These are phyloP conservation scores for Trichosporon asahii DNA, from an alignment of 1,284 basidiomycete genomes.

Conservation along the genomic window DNA sequence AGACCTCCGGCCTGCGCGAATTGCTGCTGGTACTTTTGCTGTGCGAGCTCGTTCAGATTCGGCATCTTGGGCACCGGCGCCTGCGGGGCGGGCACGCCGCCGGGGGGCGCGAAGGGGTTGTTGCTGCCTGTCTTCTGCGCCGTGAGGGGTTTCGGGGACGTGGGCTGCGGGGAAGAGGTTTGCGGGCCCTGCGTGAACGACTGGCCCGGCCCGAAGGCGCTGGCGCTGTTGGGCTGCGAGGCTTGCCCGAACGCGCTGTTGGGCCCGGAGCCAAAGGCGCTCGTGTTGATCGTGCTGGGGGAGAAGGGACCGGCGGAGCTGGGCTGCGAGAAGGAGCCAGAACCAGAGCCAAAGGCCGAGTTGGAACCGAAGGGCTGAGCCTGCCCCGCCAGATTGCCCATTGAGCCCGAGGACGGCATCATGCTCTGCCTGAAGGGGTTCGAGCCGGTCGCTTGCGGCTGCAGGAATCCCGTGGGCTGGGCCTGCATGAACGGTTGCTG, in stretches of 20 bases:
- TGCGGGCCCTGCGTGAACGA: not conserved
- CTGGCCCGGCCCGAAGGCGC: not conserved
- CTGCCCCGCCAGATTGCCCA: conserved; percentile 1
- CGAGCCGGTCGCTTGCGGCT: conserved; percentile 53
- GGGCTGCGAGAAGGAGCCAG: conserved; percentile 4
- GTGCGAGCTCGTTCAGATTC: conserved; percentile 74
- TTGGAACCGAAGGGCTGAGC: conserved; percentile 22
- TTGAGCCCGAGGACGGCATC: conserved; percentile 23
- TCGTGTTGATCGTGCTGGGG: not conserved
- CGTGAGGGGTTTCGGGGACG: conserved; percentile 60
- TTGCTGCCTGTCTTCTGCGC: conserved; percentile 88
- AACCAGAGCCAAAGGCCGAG: not conserved
- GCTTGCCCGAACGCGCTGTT: conserved; percentile 48
- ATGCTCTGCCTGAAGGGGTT: conserved; percentile 65
- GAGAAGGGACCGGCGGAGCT: conserved; percentile 37
- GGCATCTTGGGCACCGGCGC: conserved; percentile 71
- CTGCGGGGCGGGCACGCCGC: conserved; percentile 49
- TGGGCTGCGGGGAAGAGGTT: conserved; percentile 36
- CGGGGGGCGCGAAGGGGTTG: conserved; percentile 85
- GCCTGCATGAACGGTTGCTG: conserved; percentile 55
- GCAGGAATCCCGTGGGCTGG: conserved; percentile 51
- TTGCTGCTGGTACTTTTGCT: conserved; percentile 48
- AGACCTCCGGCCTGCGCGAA: conserved; percentile 19
- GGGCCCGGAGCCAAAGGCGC: not conserved
- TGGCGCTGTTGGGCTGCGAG: not conserved